phyloP scores from a whole-genome alignment of 352 stramenopile species.

The Globisporangium takayamanum region DNA sequence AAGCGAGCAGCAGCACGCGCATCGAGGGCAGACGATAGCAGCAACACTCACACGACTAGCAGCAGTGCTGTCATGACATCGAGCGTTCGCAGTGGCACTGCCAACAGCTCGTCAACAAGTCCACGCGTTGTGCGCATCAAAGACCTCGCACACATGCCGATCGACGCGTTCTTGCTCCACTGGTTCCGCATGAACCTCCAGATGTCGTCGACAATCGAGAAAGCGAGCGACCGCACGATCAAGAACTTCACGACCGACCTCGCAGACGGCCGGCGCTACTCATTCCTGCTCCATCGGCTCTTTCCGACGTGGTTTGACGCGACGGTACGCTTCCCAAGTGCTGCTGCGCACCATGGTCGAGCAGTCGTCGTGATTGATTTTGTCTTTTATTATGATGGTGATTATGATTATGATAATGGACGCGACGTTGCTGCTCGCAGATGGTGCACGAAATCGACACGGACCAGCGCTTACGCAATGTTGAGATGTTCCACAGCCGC shows the following conservation, averaged over 20 bases:
- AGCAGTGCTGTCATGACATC: not conserved
- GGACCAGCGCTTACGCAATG: slow-evolving; percentile 61
- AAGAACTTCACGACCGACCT: slow-evolving; percentile 80
- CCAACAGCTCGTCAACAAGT: slow-evolving; percentile 10
- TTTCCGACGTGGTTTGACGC: slow-evolving; percentile 69
- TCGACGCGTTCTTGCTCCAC: slow-evolving; percentile 64
- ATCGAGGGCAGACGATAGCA: not conserved
- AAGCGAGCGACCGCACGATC: slow-evolving; percentile 56
- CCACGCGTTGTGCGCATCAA: slow-evolving; percentile 40
- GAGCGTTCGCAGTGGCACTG: slow-evolving; percentile 4
- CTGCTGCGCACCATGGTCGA: not conserved
- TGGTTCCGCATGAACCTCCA: slow-evolving; percentile 79
- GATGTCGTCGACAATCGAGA: slow-evolving; percentile 49
- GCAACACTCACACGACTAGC: not conserved
- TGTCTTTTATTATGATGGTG: not conserved
- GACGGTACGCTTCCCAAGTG: slow-evolving; percentile 22
- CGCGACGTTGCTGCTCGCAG: slow-evolving; percentile 17
- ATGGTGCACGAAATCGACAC: slow-evolving; percentile 76
- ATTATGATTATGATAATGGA: too few species aligned
- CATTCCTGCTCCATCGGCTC: slow-evolving; percentile 65
- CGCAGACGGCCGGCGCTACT: slow-evolving; percentile 52
- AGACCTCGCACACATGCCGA: slow-evolving; percentile 59
- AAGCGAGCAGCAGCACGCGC: not conserved
- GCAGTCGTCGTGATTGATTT: not conserved
- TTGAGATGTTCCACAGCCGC: slow-evolving; percentile 56